Percentiles rank a stretch among this genome's conserved stretches.
Conservation (phyloP, 2,329 filamentous ascomycete species). For the Emmonsia crescens region DNA sequence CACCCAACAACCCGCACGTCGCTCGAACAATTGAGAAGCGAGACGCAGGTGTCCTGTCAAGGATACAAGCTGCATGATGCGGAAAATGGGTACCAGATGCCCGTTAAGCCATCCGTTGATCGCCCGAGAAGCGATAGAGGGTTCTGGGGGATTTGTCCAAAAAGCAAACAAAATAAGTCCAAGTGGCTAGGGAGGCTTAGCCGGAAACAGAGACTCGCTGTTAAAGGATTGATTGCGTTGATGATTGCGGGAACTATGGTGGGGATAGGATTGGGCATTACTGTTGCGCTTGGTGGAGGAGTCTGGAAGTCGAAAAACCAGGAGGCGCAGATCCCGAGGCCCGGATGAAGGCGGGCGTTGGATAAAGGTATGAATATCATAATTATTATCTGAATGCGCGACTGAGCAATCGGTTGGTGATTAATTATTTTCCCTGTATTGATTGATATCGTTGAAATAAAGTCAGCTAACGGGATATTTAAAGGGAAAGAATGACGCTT, state of each 20-base stretch:
- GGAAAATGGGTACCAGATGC: background rate
- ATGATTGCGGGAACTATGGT: constrained; percentile 34
- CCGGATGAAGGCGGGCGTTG: background rate
- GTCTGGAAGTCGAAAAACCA: constrained; percentile 31
- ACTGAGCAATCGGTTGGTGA: background rate
- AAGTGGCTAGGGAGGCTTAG: constrained; percentile 27
- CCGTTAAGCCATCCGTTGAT: background rate
- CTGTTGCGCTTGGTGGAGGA: constrained; percentile 33
- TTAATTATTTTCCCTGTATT: no score
- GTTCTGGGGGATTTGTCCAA: constrained; percentile 14
- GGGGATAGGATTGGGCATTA: constrained; percentile 36
- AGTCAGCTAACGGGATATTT: background rate
- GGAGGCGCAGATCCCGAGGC: constrained; percentile 18
- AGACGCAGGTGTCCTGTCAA: constrained; percentile 7
- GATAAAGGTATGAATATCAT: background rate
- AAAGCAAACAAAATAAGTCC: constrained; percentile 24
- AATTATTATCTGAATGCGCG: background rate
- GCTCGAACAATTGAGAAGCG: constrained; percentile 16
- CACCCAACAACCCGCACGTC: constrained; percentile 27
- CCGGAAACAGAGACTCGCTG: constrained; percentile 25
- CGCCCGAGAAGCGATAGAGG: constrained; percentile 3
- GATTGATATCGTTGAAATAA: background rate
- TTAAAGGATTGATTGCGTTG: constrained; percentile 33
- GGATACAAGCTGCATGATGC: constrained; percentile 11
- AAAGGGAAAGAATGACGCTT: background rate